Conservation (phyloP, 768 basidiomycete species). For the Amanita rubescens region DNA sequence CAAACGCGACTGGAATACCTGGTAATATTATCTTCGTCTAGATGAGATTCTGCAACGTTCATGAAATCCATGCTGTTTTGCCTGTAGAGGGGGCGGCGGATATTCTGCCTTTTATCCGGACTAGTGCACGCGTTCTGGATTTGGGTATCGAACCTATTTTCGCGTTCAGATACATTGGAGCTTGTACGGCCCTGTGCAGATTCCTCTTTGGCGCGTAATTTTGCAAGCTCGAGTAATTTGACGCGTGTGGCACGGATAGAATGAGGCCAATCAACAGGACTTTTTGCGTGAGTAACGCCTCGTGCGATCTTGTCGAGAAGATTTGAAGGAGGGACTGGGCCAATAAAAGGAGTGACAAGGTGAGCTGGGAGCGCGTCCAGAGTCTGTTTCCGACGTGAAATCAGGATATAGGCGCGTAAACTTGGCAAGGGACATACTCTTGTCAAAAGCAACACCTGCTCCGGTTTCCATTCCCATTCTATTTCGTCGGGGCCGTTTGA, state of each 20-base stretch:
- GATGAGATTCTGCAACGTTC: conserved; percentile 38
- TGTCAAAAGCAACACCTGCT: conserved; percentile 59
- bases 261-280: conserved; percentile 74
- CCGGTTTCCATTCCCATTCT: conserved; percentile 67
- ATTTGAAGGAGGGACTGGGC: conserved; percentile 77
- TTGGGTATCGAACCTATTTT: conserved; percentile 31
- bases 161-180: conserved; percentile 20
- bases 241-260: conserved; percentile 74
- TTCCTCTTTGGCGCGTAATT: conserved; percentile 52
- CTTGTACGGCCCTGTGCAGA: conserved; percentile 21
- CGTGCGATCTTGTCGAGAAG: conserved; percentile 83
- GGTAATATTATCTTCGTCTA: conserved; percentile 48
- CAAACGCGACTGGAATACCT: conserved; percentile 37
- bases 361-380: conserved; percentile 78
- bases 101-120: conserved; percentile 14
- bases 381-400: conserved; percentile 38
- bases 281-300: conserved; percentile 68
- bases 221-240: conserved; percentile 77
- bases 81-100: conserved; percentile 57
- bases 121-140: conserved; percentile 14
- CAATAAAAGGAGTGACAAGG: conserved; percentile 83
- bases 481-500: conserved; percentile 64
- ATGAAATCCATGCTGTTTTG: conserved; percentile 90
- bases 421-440: conserved; percentile 37
- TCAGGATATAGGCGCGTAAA: conserved; percentile 8